A percentile compares a stretch with the other conserved stretches of the same genome.
These are phyloP conservation scores for Golubevia sp. DNA, from an alignment of 1,284 basidiomycete genomes.

Conservation along the genomic window DNA sequence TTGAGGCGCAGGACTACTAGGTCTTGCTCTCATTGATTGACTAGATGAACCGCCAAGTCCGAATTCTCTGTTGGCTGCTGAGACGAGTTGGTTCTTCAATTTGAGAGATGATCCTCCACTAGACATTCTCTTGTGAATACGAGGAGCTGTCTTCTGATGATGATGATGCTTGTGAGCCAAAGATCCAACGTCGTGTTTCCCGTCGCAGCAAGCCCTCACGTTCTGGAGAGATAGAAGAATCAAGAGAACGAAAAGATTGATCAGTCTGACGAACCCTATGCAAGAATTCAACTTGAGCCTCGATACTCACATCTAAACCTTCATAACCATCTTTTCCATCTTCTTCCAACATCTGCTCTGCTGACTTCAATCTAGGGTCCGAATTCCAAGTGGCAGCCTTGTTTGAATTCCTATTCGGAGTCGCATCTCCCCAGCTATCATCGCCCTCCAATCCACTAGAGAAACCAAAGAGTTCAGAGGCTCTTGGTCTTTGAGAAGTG, in stretches of 20 bases:
- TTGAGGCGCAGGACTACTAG: no score
- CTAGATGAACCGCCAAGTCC: no score
- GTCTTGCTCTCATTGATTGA: no score
- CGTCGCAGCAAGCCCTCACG: constrained; percentile 50
- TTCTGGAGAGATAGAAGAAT: constrained; percentile 12
- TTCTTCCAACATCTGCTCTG: constrained; percentile 54
- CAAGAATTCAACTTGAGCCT: not conserved
- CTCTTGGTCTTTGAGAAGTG: not conserved
- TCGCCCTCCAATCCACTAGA: not conserved
- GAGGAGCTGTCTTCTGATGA: not conserved
- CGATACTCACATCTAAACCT: constrained; percentile 25
- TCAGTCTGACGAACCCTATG: not conserved
- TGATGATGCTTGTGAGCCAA: constrained; percentile 33
- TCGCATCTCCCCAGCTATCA: not conserved
- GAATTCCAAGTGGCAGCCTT: not conserved
- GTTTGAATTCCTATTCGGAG: not conserved
- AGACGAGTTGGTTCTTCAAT: no score
- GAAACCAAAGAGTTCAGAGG: not conserved
- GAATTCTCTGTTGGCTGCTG: no score
- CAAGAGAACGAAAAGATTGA: not conserved
- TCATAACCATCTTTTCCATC: constrained; percentile 41
- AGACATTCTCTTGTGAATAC: no score
- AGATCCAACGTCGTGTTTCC: constrained; percentile 44
- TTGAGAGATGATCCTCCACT: no score
- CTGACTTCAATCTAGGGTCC: constrained; percentile 39